Evolutionary conservation across 805 yeast genomes (phyloP).

Genomic region (Cyberlindnera galapagoensis): DNA sequence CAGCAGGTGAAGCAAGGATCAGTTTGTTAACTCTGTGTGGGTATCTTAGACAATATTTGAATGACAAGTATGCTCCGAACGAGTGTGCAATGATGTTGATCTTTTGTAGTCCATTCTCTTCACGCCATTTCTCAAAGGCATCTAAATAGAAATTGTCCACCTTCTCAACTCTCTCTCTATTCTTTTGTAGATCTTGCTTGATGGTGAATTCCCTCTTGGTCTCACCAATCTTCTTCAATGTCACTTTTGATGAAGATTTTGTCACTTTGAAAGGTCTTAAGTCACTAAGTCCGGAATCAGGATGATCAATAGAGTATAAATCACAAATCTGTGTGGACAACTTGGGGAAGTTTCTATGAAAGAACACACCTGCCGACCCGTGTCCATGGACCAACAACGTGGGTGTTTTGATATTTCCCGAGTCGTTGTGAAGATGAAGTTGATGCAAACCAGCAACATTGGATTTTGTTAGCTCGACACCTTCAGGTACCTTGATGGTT

Average conservation of each 20-base stretch:
- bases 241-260: slow-evolving; percentile 10
- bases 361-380: slow-evolving; percentile 86
- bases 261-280: slow-evolving; percentile 17
- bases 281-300: slow-evolving; percentile 63
- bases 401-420: slow-evolving; percentile 23
- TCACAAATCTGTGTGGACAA: slow-evolving; percentile 42
- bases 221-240: slow-evolving; percentile 5
- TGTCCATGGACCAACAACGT: slow-evolving; percentile 79
- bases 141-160: slow-evolving; percentile 53
- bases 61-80: slow-evolving; percentile 69
- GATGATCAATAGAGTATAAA: slow-evolving; percentile 63
- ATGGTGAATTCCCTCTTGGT: slow-evolving; percentile 8
- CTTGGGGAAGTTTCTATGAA: slow-evolving; percentile 58
- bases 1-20: slow-evolving; percentile 68
- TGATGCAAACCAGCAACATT: slow-evolving; percentile 18
- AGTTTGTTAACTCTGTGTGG: slow-evolving; percentile 49
- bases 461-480: slow-evolving; percentile 3
- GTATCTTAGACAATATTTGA: slow-evolving; percentile 52
- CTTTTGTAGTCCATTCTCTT: slow-evolving; percentile 37
- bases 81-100: slow-evolving; percentile 72
- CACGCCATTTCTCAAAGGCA: slow-evolving; percentile 63
- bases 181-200: slow-evolving; percentile 15
- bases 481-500: slow-evolving; percentile 8
- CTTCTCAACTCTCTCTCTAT: slow-evolving; percentile 21
- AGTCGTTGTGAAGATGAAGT: slow-evolving; percentile 21